Evolutionary conservation across 345 rosid species (phyloP).

Genomic region (Hibiscus tridactylites): DNA sequence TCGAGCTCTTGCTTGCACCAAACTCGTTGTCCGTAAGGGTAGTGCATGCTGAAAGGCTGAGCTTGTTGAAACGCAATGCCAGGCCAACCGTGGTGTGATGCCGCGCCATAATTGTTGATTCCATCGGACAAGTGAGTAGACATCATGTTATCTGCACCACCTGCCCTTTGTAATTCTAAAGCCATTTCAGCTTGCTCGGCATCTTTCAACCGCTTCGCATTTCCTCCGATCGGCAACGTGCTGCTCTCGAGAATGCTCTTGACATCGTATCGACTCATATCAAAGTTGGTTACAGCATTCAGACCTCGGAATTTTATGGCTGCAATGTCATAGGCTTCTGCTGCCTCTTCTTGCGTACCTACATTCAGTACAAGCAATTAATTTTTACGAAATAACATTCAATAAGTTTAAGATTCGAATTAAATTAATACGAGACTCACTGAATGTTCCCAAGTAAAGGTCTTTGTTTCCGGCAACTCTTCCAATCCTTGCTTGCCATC

Average conservation of each 20-base stretch:
- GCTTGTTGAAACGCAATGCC: constrained; percentile 37
- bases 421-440: constrained; percentile 28
- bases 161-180: constrained; percentile 9
- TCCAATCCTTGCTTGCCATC: constrained; percentile 99
- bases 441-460: constrained; percentile 85
- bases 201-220: constrained; percentile 57
- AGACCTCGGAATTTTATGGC: constrained; percentile 93
- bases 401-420: background rate
- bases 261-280: constrained; percentile 80
- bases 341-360: constrained; percentile 98
- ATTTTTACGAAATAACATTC: too few species aligned
- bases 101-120: constrained; percentile 2
- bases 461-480: constrained; percentile 98
- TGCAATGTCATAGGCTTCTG: constrained; percentile 97
- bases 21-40: constrained; percentile 36
- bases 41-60: constrained; percentile 25
- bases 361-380: background rate
- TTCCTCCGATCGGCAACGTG: constrained; percentile 64
- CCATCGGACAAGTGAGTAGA: constrained; percentile 21
- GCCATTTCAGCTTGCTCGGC: constrained; percentile 33
- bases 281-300: constrained; percentile 89
- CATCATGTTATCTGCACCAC: constrained; percentile 1
- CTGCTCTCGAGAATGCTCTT: constrained; percentile 81
- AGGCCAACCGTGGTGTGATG: constrained; percentile 26
- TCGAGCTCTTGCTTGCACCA: constrained; percentile 74